Base-by-base conservation (phyloP, 2,329 filamentous ascomycete genomes). In the Calonectria hawksworthii region DNA sequence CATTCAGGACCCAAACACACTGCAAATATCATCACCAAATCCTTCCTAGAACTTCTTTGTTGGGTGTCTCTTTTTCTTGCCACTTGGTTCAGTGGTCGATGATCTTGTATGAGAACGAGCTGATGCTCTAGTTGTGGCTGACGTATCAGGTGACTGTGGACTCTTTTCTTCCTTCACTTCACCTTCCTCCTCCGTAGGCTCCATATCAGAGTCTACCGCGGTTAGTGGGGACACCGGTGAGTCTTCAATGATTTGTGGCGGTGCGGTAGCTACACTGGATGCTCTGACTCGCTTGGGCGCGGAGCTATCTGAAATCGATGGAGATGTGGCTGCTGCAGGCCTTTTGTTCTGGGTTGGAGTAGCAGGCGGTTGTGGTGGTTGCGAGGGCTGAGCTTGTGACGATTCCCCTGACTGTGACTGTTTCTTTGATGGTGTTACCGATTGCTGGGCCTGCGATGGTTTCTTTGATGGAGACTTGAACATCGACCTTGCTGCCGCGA, bases 341-440 rank as follows among this genome's bases (percentile, higher is more conserved):
- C 54, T 70, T 70, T 70, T 70, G 32, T 70, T 52, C 36, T 70
- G 41, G 64, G 56, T 64, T 70, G 23, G 41, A 70, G 68, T 70
- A 52, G 4, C 14, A 34, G 56, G 44, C 10, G 64, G 32, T 64
- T 70, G 8, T 32, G 32, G 8, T 32, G 30, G 30, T 32, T 32
- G 30, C 8, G 8, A 32, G 4, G 8, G 30, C 30, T 32, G 4
- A 32, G 30, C 32, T 28, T 67, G 21, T 52, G n/a, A 67, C 54
- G n/a, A 54, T 67, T 52, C 23, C 6, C 4, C 1, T 9, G 4
- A 18, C 1, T 28, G 3, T 28, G 23, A 14, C 28, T 52, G 30
- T 32, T 32, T 32, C 8, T 32, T 32, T 32, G 8, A 32, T 32
- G 8, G 30, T 32, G 8, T 32, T 32, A 32, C 8, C 8, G 8